Base-by-base conservation (phyloP, 106 monocot genomes). In the Alisma plantagoaquatica region DNA sequence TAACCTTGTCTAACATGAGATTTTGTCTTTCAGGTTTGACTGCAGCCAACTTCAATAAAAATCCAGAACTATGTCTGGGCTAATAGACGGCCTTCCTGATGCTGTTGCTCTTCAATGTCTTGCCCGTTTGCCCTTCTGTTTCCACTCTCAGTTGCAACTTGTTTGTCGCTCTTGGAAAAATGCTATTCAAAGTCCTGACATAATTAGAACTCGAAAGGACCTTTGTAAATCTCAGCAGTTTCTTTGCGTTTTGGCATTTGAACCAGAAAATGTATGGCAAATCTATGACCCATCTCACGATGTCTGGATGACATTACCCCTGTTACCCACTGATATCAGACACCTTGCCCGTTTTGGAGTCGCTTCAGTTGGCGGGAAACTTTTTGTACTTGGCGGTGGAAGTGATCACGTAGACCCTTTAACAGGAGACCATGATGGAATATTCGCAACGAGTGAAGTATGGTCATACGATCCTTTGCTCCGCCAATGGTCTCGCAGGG, bases 321-420 rank as follows among this genome's bases (percentile, higher is more conserved):
- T n/a, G n/a, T n/a, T n/a, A n/a, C n/a, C n/a, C n/a, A n/a, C n/a
- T n/a, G n/a, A n/a, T n/a, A n/a, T n/a, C n/a, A n/a, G n/a, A n/a
- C n/a, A n/a, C n/a, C n/a, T n/a, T n/a, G n/a, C n/a, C n/a, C n/a
- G n/a, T n/a, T n/a, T n/a, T n/a, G n/a, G n/a, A 84, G 67, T 73
- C 32, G 66, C 84, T 31, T 80, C 90, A 12, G 77, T 83, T 20
- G 25, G 54, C 4, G 90, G 90, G 14, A 80, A 84, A 59, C 84
- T 91, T 29, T 91, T 77, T 56, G 90, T 91, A 7, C 77, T 91
- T 15, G 90, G 90, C 19, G 90, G 90, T 31, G 90, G 90, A 10
- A 80, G 79, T 29, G 90, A 91, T 29, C 23, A 59, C 4, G 90
- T 91, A 1, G 84, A 91, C 64, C 90, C 77, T 4, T 55, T 59